Percentiles rank a stretch among this genome's conserved stretches.
Conservation (phyloP, 2,329 filamentous ascomycete genomes). For the Rhexocercosporidium sp. region DNA sequence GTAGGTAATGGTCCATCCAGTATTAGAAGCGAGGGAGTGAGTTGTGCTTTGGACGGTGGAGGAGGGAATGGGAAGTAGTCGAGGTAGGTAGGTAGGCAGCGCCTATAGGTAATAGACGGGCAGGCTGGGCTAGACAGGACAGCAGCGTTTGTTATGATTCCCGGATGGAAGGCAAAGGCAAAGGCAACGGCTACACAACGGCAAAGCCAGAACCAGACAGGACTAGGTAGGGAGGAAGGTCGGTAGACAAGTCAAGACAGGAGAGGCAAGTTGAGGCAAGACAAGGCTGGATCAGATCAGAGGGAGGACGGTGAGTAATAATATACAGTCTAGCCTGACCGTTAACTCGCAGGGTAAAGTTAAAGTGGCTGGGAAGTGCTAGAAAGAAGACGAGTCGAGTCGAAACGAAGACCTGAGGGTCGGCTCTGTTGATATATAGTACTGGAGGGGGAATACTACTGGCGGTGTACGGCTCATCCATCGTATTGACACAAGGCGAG, state of each 20-base stretch:
- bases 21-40: neutral
- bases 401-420: neutral
- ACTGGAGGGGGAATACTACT: too few relatives aligned
- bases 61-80: neutral
- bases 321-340: neutral
- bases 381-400: neutral
- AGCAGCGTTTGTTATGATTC: conserved; percentile 6
- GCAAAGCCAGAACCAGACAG: neutral
- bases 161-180: neutral
- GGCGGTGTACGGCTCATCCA: conserved; percentile 11
- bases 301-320: conserved; percentile 5
- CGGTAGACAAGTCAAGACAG: neutral
- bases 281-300: neutral
- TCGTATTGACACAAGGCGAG: neutral
- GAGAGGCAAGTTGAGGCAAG: neutral
- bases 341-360: neutral
- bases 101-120: neutral
- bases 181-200: neutral
- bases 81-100: neutral
- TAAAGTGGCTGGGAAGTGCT: neutral
- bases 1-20: too few relatives aligned
- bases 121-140: neutral
- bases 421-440: conserved; percentile 1
- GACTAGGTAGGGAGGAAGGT: too few relatives aligned
- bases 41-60: neutral